These are phyloP conservation scores for Diversispora eburnea DNA, from an alignment of 192 early-diverging fungal genomes.

Conservation along the genomic window DNA sequence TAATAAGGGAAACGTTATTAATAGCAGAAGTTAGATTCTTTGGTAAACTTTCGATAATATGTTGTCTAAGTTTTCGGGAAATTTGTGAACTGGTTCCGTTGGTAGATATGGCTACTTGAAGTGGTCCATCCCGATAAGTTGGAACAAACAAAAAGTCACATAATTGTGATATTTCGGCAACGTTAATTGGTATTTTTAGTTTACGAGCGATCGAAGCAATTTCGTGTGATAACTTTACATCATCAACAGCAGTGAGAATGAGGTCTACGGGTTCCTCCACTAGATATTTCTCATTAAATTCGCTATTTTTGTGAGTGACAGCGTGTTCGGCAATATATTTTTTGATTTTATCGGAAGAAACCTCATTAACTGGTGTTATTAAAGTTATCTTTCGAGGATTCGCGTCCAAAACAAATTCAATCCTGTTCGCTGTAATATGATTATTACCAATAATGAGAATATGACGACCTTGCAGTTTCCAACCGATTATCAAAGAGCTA, in stretches of 20 bases:
- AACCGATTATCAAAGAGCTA: constrained; percentile 61
- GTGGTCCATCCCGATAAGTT: constrained; percentile 59
- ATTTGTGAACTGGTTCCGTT: constrained; percentile 65
- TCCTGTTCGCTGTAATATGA: constrained; percentile 60
- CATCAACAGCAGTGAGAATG: constrained; percentile 41
- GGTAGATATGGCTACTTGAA: constrained; percentile 79
- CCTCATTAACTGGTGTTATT: constrained; percentile 34
- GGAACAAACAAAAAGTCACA: constrained; percentile 83
- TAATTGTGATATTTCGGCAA: constrained; percentile 66
- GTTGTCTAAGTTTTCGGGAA: constrained; percentile 60
- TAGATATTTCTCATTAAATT: constrained; percentile 45
- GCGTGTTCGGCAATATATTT: constrained; percentile 43
- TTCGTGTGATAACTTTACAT: constrained; percentile 23
- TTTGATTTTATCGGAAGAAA: constrained; percentile 46
- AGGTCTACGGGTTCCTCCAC: constrained; percentile 41
- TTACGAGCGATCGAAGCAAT: constrained; percentile 41
- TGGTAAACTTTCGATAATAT: constrained; percentile 60
- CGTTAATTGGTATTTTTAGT: constrained; percentile 68
- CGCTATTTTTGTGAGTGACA: constrained; percentile 38
- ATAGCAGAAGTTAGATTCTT: constrained; percentile 57
- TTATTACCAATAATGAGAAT: constrained; percentile 70
- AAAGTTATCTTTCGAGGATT: constrained; percentile 59
- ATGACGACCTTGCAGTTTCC: constrained; percentile 46
- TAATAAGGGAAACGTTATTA: constrained; percentile 51
- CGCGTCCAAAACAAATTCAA: constrained; percentile 67